These are phyloP conservation scores for Lichtheimia hyalospora DNA, from an alignment of 371 early-diverging fungal genomes.

Conservation along the genomic window DNA sequence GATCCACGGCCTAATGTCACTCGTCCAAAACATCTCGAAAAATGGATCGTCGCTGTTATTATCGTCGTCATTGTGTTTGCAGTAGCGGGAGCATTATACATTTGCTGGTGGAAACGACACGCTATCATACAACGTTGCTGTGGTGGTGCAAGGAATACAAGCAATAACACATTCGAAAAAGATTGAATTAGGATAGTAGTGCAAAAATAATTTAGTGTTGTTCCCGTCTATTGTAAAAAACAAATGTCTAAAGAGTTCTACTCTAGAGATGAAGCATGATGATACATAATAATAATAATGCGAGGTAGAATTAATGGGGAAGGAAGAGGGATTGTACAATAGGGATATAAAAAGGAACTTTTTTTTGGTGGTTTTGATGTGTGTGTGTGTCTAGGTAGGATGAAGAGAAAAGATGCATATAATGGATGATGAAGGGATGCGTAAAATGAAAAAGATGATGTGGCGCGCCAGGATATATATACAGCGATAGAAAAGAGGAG, in stretches of 20 bases:
- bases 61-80: constrained; percentile 31
- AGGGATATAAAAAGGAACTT: constrained; percentile 1
- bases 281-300: constrained; percentile 15
- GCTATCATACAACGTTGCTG: too few relatives aligned
- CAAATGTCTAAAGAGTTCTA: too few relatives aligned
- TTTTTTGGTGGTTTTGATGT: background rate
- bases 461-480: background rate
- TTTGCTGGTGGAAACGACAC: constrained; percentile 11
- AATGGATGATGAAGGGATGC: background rate
- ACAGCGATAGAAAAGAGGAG: too few relatives aligned
- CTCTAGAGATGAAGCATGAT: too few relatives aligned
- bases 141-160: too few relatives aligned
- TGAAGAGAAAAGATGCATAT: background rate
- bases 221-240: too few relatives aligned
- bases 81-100: constrained; percentile 12
- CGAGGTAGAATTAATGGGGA: constrained; percentile 17
- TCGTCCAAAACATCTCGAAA: constrained; percentile 13
- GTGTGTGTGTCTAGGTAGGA: too few relatives aligned
- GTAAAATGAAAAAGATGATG: background rate
- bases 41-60: constrained; percentile 52
- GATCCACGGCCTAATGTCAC: constrained; percentile 30
- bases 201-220: too few relatives aligned
- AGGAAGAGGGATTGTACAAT: background rate
- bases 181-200: too few relatives aligned
- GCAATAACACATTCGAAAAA: too few relatives aligned